phyloP scores from a whole-genome alignment of 2,329 filamentous ascomycete genomes.

The Exophiala oligosperma region DNA sequence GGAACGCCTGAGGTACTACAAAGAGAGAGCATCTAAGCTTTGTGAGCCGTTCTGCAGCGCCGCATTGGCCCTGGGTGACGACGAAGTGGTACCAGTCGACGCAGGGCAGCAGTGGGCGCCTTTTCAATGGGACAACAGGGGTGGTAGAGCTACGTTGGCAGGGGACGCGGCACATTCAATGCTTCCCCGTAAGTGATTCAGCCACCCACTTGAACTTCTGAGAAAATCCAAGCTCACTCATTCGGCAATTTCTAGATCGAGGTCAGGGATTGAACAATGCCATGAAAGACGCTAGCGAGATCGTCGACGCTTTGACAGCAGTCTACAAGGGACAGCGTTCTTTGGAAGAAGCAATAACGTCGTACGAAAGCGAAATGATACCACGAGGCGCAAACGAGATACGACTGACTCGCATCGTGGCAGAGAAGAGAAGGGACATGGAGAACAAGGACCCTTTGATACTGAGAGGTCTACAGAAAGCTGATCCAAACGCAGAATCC shows the following conservation, averaged over 20 bases:
- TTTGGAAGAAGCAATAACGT: constrained; percentile 22
- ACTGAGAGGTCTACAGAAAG: neutral
- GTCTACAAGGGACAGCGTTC: constrained; percentile 3
- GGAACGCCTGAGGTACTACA: neutral
- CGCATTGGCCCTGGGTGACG: constrained; percentile 2
- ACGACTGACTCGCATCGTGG: neutral
- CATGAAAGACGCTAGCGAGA: constrained; percentile 42
- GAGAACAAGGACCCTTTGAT: neutral
- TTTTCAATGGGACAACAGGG: neutral
- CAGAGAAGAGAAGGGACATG: neutral
- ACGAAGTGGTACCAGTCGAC: constrained; percentile 23
- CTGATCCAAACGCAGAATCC: neutral
- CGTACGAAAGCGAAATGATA: constrained; percentile 39
- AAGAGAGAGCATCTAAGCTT: neutral
- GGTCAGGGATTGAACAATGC: constrained; percentile 49
- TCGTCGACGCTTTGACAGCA: constrained; percentile 29
- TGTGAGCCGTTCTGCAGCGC: constrained; percentile 3
- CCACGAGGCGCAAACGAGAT: constrained; percentile 44
- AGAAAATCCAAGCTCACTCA: neutral
- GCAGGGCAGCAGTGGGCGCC: neutral
- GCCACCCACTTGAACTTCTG: no score
- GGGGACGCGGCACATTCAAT: constrained; percentile 48
- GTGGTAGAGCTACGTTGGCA: constrained; percentile 34
- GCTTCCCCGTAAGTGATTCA: constrained; percentile 38
- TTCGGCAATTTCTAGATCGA: constrained; percentile 30